These are phyloP conservation scores for Fusarium sp. DNA, from an alignment of 2,329 filamentous ascomycete genomes.

Conservation along the genomic window DNA sequence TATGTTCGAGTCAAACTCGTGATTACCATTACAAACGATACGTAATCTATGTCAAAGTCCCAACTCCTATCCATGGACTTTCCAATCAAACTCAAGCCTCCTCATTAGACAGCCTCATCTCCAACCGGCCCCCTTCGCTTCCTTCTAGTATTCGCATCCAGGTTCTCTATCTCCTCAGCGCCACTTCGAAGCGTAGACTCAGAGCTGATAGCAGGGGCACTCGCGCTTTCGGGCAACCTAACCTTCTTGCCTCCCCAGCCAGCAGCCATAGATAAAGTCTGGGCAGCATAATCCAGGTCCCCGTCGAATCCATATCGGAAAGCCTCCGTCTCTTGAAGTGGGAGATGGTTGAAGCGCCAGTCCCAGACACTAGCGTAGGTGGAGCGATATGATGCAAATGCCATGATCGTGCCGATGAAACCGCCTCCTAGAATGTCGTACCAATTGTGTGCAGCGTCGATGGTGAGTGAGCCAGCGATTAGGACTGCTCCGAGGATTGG, in stretches of 20 bases:
- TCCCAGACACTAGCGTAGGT: constrained; percentile 77
- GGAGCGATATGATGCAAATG: constrained; percentile 72
- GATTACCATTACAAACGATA: background rate
- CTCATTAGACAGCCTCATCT: constrained; percentile 31
- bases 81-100: background rate
- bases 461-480: constrained; percentile 70
- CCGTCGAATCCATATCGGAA: constrained; percentile 46
- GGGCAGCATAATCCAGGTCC: constrained; percentile 30
- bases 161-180: constrained; percentile 29
- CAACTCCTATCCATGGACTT: background rate
- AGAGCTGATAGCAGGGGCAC: constrained; percentile 12
- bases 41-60: background rate
- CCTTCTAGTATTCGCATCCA: constrained; percentile 31
- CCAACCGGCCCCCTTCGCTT: constrained; percentile 29
- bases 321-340: constrained; percentile 58
- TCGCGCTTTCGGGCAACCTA: constrained; percentile 23
- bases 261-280: constrained; percentile 42
- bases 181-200: constrained; percentile 32
- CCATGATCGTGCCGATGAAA: constrained; percentile 71
- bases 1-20: background rate
- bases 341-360: constrained; percentile 75
- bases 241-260: constrained; percentile 45
- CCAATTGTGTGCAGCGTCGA: constrained; percentile 76
- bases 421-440: constrained; percentile 75
- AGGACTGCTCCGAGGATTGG: constrained; percentile 71